Evolutionary conservation across 805 yeast genomes (phyloP).

Genomic region (Candida boleticola): DNA sequence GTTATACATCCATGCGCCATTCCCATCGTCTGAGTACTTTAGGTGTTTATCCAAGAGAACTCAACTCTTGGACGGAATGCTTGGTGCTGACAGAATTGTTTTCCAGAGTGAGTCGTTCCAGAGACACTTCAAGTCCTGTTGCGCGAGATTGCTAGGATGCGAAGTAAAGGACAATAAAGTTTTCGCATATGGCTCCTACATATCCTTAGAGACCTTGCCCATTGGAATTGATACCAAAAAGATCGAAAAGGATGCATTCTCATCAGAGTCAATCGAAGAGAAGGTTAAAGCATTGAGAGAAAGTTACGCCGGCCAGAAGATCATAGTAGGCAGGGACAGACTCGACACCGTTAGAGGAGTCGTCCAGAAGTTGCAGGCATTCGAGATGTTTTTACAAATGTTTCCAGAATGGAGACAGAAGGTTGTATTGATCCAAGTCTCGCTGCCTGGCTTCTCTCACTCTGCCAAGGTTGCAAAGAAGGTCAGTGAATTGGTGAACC

Average conservation of each 20-base stretch:
- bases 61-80: slow-evolving; percentile 82
- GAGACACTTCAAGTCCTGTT: slow-evolving; percentile 87
- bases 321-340: slow-evolving; percentile 92
- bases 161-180: slow-evolving; percentile 61
- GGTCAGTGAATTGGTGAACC: slow-evolving; percentile 77
- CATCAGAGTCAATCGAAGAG: slow-evolving; percentile 44
- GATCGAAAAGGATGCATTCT: slow-evolving; percentile 63
- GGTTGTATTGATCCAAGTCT: slow-evolving; percentile 88
- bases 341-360: slow-evolving; percentile 92
- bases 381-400: slow-evolving; percentile 81
- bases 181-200: slow-evolving; percentile 72
- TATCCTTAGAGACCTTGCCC: slow-evolving; percentile 74
- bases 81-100: slow-evolving; percentile 83
- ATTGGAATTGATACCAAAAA: slow-evolving; percentile 82
- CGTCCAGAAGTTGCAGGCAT: slow-evolving; percentile 88
- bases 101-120: slow-evolving; percentile 86
- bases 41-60: slow-evolving; percentile 82
- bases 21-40: slow-evolving; percentile 92
- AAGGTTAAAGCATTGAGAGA: slow-evolving; percentile 65
- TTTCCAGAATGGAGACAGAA: slow-evolving; percentile 89
- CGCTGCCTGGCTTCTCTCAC: slow-evolving; percentile 69
- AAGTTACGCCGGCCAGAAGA: slow-evolving; percentile 62
- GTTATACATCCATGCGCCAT: slow-evolving; percentile 84
- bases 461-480: slow-evolving; percentile 70
- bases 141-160: slow-evolving; percentile 83